phyloP scores from a whole-genome alignment of 2,329 filamentous ascomycete genomes.

The Botryotinia calthae region DNA sequence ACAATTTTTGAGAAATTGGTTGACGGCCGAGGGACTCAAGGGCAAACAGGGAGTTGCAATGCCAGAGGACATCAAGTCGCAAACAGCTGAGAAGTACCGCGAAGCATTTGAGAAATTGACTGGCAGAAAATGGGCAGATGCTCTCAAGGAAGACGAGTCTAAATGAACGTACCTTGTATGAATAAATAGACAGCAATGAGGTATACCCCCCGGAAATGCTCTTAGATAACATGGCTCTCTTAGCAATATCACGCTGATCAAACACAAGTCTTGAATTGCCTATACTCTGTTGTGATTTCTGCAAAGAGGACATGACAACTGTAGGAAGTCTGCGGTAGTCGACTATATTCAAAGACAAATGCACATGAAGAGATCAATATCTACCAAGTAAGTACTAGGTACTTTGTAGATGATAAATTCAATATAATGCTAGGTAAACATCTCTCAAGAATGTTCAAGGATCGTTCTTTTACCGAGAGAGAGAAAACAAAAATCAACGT shows the following conservation, averaged over 20 bases:
- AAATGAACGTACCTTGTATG: neutral
- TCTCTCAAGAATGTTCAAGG: neutral
- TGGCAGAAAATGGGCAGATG: slow-evolving; percentile 47
- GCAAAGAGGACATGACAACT: neutral
- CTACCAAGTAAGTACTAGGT: neutral
- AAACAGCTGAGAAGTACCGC: slow-evolving; percentile 69
- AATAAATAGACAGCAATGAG: slow-evolving; percentile 2
- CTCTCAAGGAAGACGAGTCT: neutral
- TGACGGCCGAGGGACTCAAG: slow-evolving; percentile 70
- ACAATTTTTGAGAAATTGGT: slow-evolving; percentile 79
- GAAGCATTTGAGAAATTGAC: slow-evolving; percentile 73
- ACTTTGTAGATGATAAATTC: neutral
- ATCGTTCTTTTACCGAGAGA: neutral
- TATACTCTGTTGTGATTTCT: slow-evolving; percentile 1
- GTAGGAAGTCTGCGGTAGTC: neutral
- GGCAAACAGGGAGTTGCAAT: slow-evolving; percentile 69
- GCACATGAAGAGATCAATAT: neutral
- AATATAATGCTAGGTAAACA: neutral
- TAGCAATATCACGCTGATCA: neutral
- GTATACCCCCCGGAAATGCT: neutral
- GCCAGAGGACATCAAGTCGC: slow-evolving; percentile 65
- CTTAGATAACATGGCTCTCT: neutral
- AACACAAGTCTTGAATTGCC: neutral
- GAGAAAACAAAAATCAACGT: neutral
- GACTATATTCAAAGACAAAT: neutral